Percentiles rank a stretch among this genome's conserved stretches.
These are phyloP conservation scores for Microdochium trichocladiopsis DNA, from an alignment of 2,329 filamentous ascomycete genomes.

Conservation along the genomic window DNA sequence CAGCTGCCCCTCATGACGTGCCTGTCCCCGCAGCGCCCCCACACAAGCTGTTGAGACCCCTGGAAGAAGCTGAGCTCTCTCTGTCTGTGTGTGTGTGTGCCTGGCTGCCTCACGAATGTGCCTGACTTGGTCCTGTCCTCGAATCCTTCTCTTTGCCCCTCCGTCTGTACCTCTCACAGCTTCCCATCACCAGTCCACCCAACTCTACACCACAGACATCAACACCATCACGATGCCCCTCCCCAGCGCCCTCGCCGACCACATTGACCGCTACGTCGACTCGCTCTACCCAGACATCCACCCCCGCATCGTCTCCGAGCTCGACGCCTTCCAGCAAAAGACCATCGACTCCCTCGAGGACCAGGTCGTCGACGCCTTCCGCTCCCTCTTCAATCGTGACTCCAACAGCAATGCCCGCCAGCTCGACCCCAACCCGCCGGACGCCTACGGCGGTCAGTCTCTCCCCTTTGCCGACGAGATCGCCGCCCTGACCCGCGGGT, in stretches of 20 bases:
- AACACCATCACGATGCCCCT: conserved; percentile 9
- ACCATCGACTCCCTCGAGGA: conserved; percentile 37
- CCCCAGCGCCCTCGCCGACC: conserved; percentile 33
- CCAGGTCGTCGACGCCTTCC: conserved; percentile 36
- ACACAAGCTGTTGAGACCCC: too few relatives aligned
- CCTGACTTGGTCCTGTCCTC: too few relatives aligned
- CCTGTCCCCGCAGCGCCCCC: too few relatives aligned
- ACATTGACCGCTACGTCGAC: conserved; percentile 39
- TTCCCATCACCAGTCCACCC: background rate
- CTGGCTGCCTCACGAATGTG: too few relatives aligned
- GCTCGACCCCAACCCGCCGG: conserved; percentile 26
- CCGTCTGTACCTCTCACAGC: too few relatives aligned
- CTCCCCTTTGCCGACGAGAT: conserved; percentile 39
- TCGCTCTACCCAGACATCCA: conserved; percentile 37
- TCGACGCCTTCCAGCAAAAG: conserved; percentile 34
- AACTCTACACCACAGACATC: too few relatives aligned
- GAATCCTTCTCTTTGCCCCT: too few relatives aligned
- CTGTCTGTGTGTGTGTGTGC: too few relatives aligned
- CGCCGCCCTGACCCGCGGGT: conserved; percentile 29
- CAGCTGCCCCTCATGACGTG: too few relatives aligned
- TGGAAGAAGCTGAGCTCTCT: too few relatives aligned
- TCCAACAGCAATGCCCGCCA: conserved; percentile 10
- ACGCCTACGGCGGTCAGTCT: conserved; percentile 31
- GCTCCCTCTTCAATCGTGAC: conserved; percentile 32
- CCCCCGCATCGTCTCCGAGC: conserved; percentile 35